A percentile compares a stretch with the other conserved stretches of the same genome.
phyloP scores from a whole-genome alignment of 2,329 filamentous ascomycete species.

The Beauveria medogensis region DNA sequence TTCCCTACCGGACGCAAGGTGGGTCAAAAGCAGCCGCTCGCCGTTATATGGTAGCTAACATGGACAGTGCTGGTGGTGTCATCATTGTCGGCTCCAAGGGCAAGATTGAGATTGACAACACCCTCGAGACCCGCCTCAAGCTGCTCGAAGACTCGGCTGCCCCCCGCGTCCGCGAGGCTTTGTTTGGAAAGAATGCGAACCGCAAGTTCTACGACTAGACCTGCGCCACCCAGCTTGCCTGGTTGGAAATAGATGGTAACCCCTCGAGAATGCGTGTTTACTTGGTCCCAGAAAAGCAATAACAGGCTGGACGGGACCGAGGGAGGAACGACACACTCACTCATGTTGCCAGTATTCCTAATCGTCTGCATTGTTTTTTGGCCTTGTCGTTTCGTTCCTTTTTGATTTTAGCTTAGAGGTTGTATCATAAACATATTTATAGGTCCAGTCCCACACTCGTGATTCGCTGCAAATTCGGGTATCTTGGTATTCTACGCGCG shows the following conservation, averaged over 20 bases:
- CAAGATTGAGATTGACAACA: constrained; percentile 99
- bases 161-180: constrained; percentile 71
- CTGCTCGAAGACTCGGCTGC: constrained; percentile 79
- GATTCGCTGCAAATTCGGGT: not conserved
- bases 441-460: constrained; percentile 3
- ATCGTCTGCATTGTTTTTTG: constrained; percentile 7
- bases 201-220: constrained; percentile 86
- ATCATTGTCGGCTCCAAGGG: constrained; percentile 72
- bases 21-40: constrained; percentile 30
- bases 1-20: constrained; percentile 75
- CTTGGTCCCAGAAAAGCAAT: not conserved
- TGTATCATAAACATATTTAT: constrained; percentile 24
- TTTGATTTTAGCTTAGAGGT: constrained; percentile 26
- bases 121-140: constrained; percentile 82
- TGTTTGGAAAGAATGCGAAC: constrained; percentile 94
- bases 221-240: not conserved
- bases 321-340: not conserved
- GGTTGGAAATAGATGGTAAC: constrained; percentile 3
- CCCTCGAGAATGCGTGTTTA: not conserved
- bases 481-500: not conserved
- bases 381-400: constrained; percentile 8
- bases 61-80: constrained; percentile 69
- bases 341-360: not conserved
- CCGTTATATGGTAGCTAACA: not conserved
- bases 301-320: not conserved